Evolutionary conservation across 805 yeast species (phyloP), one percentile per base, ranked within the genome.

Genomic region (Candida andamanensis): DNA sequence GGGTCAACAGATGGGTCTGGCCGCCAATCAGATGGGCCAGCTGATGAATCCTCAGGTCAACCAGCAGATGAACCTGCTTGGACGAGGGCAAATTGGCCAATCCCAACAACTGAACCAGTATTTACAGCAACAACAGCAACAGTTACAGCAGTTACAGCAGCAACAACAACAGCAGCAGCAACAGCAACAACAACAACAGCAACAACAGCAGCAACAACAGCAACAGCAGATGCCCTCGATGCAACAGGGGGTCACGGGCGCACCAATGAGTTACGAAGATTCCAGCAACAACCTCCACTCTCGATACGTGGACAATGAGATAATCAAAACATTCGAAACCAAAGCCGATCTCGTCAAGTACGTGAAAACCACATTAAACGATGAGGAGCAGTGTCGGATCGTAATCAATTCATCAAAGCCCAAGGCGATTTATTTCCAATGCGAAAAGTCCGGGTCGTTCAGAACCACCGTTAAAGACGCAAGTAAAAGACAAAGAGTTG

Each of bases 381-480:
- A 50, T 13, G 57, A 52, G 30, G 62, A 56, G 35, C 53, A 50
- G 37, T 65, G 71, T 46, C 58, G 63, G 45, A 64, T 66, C 46
- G 72, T 66, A 26, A 65, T 66, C 47, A 63, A 63, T 47, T 61
- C 69, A 17, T 63, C 69, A 17, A 66, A 66, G 49, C 70, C 70
- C 15, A 64, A 66, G 47, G 72, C 72, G 5, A 67, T 66, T 15
- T 66, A 66, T 49, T 66, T 65, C 50, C 69, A 63, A 47, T 66
- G 46, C 44, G 72, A 66, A 44, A 45, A 69, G 28, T 58, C 67
- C 5, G 72, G 72, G 2, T 52, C 58, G 20, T 66, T 64, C 39
- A 52, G 72, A 49, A 66, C 72, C 24, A 66, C 72, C 3, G 72
- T 66, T 32, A 65, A 66, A 47, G 71, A 63, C 31, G 53, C 67